Evolutionary conservation across 495 filamentous ascomycete genomes (phyloP), one percentile per base, ranked within the genome.

Genomic region (Mytilinidion resinicola): DNA sequence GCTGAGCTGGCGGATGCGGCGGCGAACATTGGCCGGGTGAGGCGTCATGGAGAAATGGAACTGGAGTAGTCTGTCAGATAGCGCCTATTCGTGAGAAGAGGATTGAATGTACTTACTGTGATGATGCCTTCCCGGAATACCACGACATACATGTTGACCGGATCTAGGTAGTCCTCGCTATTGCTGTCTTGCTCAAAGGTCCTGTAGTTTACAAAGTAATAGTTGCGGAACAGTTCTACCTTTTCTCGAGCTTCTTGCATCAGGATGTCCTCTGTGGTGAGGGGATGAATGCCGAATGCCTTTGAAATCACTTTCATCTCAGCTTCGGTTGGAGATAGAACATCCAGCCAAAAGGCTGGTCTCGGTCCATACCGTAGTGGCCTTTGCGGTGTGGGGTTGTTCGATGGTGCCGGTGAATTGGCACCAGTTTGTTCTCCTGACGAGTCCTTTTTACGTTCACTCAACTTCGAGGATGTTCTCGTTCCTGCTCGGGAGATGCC

Each of bases 171-270:
- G 67, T 93, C 82, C 57, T 91, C 88, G 66, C 82, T 92, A 62
- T 85, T 84, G 59, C 80, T 80, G 66, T 97, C 91, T 71, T 98
- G 93, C 65, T 96, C 95, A 63, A 98, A 98, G 1, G 90, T 90
- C 8, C 93, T 86, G 73, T 96, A 98, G 66, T 96, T 97, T 73
- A 96, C 85, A 68, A 98, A 96, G 69, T 98, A 98, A 74, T 98
- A 98, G 61, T 95, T 87, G 37, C 86, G 82, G 76, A 98, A 98
- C 7, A 98, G 82, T 73, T 98, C 93, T 8, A 98, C 95, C 74
- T 98, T 98, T 67, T 98, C 93, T 9, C 93, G 89, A 46, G 89
- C 86, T 74, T 98, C 93, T 69, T 97, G 89, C 76, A 95, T 85
- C 82, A 96, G 85, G 71, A 98, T 97, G 71, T 98, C 93, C 69